These are phyloP conservation scores for Cyberlindnera bimundalis DNA, from an alignment of 805 yeast genomes.

Conservation along the genomic window DNA sequence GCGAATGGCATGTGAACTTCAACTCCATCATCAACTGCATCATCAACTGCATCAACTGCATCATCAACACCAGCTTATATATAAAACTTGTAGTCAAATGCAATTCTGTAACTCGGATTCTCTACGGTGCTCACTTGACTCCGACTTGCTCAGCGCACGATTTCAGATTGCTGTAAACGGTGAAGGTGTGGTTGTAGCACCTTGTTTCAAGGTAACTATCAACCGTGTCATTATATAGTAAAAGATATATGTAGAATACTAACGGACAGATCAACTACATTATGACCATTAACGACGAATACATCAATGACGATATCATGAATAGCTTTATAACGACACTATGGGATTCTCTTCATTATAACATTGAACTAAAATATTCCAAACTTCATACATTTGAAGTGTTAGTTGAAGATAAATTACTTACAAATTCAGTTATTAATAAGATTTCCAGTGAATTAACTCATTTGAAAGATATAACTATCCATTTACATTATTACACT, in stretches of 20 bases:
- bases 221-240: neutral
- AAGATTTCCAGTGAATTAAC: slow-evolving; percentile 3
- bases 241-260: no score
- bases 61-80: no score
- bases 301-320: slow-evolving; percentile 15
- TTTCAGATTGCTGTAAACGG: slow-evolving; percentile 9
- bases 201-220: slow-evolving; percentile 15
- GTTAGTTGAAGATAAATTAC: slow-evolving; percentile 5
- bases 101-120: no score
- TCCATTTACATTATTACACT: slow-evolving; percentile 13
- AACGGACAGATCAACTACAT: slow-evolving; percentile 16
- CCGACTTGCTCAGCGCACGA: slow-evolving; percentile 5
- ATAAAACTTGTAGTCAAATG: no score
- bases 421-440: slow-evolving; percentile 10
- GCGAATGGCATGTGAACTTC: no score
- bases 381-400: slow-evolving; percentile 13
- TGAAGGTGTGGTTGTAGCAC: slow-evolving; percentile 5
- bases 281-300: slow-evolving; percentile 13
- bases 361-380: slow-evolving; percentile 10
- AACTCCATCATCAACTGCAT: no score
- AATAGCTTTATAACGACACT: slow-evolving; percentile 1
- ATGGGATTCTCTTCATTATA: slow-evolving; percentile 8
- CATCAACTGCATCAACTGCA: no score
- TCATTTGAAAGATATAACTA: slow-evolving; percentile 4
- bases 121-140: no score